Base-by-base conservation (phyloP, 495 filamentous ascomycete species). In the Baudoinia panamericana region DNA sequence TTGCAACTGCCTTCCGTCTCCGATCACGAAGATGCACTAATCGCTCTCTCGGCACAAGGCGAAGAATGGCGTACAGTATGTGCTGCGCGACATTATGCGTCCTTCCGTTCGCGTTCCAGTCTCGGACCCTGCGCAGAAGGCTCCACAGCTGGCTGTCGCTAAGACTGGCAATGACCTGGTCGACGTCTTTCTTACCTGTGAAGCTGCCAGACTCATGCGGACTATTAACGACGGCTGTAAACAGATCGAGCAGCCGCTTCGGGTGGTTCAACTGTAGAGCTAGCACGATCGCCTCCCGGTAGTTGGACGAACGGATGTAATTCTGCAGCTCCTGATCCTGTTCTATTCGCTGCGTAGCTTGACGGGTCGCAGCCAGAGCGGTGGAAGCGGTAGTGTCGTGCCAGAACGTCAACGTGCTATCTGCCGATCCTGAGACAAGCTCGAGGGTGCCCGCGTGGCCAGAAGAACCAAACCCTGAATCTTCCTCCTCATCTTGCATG, bases 21-120 rank as follows among this genome's bases (percentile, higher is more conserved):
- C 39, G 38, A 62, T 67, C 67, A 16, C 70, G 73, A 16, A 87
- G 70, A 49, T 70, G 73, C 31, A 85, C 71, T 35, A 96, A 68
- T 25, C 80, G 71, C 23, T 70, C 69, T 13, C 78, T 78, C 12
- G 82, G 78, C 55, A 93, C 86, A 30, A 71, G 76, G 43, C 75
- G 73, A 41, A 94, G 76, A 10, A 99, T 54, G 12, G 78, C 73
- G 60, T 71, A 76, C 30, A 99, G 61, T n/a, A 96, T 75, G 31
- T 79, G 71, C 63, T 99, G 90, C 5, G 90, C 78, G 20, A 95
- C 75, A 2, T 71, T 69, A 7, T 85, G 76, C n/a, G 82, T 90
- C 41, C 83, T 68, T 0, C 82, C 87, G 46, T 93, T 95, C 13
- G 90, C 92, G 55, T 96, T 96, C 90, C 90, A 96, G 61, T 96